Evolutionary conservation across 345 rosid species (phyloP).

Genomic region (Excoecaria agallocha): DNA sequence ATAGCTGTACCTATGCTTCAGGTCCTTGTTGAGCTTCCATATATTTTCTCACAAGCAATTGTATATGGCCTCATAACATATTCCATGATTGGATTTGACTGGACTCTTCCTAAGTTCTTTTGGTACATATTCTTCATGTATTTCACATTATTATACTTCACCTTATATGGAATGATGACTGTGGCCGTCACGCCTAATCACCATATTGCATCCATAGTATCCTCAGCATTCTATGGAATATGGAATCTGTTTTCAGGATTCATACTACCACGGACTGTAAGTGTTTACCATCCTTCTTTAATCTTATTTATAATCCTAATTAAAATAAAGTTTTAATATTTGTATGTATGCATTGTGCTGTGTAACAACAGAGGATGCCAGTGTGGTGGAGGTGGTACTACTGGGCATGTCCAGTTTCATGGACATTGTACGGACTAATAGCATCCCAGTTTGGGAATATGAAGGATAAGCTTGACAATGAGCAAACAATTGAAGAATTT

Average conservation of each 20-base stretch:
- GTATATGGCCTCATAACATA: conserved; percentile 55
- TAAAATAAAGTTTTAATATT: neutral
- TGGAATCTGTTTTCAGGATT: conserved; percentile 73
- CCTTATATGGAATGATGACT: conserved; percentile 30
- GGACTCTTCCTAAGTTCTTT: conserved; percentile 50
- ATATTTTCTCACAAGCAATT: conserved; percentile 43
- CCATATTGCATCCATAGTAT: conserved; percentile 51
- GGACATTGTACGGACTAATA: conserved; percentile 45
- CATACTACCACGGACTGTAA: conserved; percentile 60
- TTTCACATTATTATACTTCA: neutral
- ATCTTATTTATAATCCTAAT: too few species aligned
- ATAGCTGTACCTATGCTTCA: neutral
- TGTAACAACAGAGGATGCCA: conserved; percentile 37
- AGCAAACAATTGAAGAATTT: conserved; percentile 26
- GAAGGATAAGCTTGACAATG: conserved; percentile 10
- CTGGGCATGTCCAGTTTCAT: conserved; percentile 40
- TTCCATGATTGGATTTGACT: conserved; percentile 60
- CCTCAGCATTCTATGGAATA: conserved; percentile 46
- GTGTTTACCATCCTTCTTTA: neutral
- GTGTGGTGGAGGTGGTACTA: conserved; percentile 58
- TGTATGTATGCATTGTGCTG: neutral
- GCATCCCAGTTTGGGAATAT: conserved; percentile 43
- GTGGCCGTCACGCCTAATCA: conserved; percentile 67
- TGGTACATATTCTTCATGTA: conserved; percentile 23
- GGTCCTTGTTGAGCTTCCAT: conserved; percentile 68